Evolutionary conservation across 306 rosid genomes (phyloP), one percentile per base, ranked within the genome.

Genomic region (Corylus americana): DNA sequence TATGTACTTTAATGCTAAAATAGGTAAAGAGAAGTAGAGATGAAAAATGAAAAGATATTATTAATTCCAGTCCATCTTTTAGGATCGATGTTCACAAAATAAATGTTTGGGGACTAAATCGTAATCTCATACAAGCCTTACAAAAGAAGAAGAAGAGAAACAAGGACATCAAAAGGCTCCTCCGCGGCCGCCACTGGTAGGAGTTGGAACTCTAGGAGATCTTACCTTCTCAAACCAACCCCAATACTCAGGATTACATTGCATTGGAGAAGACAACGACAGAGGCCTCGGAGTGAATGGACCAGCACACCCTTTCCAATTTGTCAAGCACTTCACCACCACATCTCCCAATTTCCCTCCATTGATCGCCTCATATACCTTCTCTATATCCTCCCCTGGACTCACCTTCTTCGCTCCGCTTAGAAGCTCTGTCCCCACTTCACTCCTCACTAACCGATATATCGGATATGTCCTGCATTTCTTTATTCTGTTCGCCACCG

Each of bases 321-420:
- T 37, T 44, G 11, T 16, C 57, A 83, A 51, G 64, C 87, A 83
- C 29, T 75, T 39, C 0, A 70, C 16, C 55, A 83, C 8, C 54
- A 79, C 76, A 10, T 35, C 70, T 53, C 83, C 87, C 18, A 83
- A 74, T 58, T 75, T 83, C 0, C 83, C 84, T 76, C 55, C 86
- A 61, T 83, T 75, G 69, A 79, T 78, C 37, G 86, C 86, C 27
- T 83, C 86, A 47, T 74, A 66, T 18, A 83, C 87, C 37, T 79
- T 64, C 83, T 83, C 86, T 29, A 83, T 83, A n/a, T 79, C 75
- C 59, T 83, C 87, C 12, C 83, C 87, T 13, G 83, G 87, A 51
- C 87, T 83, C 57, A 76, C 78, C 39, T 55, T 76, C 70, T 83
- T 83, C 17, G 78, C 78, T 10, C 84, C 87, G 5, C 75, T 79